Evolutionary conservation across 495 filamentous ascomycete genomes (phyloP).

Genomic region (Collariella sp.): DNA sequence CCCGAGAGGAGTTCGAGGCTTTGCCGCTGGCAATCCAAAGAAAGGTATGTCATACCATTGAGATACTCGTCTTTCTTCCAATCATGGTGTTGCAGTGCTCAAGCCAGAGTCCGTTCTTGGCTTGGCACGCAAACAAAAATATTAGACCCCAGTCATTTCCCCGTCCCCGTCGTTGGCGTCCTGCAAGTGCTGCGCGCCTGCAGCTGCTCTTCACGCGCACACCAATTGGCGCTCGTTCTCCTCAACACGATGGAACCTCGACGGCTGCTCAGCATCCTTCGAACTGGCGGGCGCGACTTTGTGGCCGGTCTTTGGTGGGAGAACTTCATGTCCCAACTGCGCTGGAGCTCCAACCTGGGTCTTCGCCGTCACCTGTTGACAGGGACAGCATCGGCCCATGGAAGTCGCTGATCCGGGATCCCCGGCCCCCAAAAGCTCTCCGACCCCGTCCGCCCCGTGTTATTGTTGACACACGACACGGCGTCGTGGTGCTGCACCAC

Average conservation of each 20-base stretch:
- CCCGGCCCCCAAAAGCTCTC: background rate
- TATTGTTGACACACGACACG: background rate
- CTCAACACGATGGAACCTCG: background rate
- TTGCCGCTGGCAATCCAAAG: constrained; percentile 49
- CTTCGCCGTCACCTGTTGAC: background rate
- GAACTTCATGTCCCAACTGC: no score
- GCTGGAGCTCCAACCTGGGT: no score
- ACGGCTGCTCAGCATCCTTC: no score
- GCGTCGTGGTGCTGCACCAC: background rate
- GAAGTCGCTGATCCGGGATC: constrained; percentile 8
- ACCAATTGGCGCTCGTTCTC: background rate
- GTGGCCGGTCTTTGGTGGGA: no score
- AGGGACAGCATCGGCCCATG: background rate
- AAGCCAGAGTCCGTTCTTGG: no score
- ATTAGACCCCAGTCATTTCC: background rate
- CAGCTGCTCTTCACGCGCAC: background rate
- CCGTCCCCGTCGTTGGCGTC: background rate
- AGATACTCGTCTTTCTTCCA: constrained; percentile 9
- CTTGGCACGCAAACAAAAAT: no score
- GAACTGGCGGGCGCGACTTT: no score
- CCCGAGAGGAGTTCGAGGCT: constrained; percentile 36
- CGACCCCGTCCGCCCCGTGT: background rate
- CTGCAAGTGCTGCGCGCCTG: background rate
- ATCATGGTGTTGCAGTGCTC: background rate
- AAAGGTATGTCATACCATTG: constrained; percentile 39